Evolutionary conservation across 2,329 filamentous ascomycete genomes (phyloP).

Genomic region (Coniochaeta prunicola): DNA sequence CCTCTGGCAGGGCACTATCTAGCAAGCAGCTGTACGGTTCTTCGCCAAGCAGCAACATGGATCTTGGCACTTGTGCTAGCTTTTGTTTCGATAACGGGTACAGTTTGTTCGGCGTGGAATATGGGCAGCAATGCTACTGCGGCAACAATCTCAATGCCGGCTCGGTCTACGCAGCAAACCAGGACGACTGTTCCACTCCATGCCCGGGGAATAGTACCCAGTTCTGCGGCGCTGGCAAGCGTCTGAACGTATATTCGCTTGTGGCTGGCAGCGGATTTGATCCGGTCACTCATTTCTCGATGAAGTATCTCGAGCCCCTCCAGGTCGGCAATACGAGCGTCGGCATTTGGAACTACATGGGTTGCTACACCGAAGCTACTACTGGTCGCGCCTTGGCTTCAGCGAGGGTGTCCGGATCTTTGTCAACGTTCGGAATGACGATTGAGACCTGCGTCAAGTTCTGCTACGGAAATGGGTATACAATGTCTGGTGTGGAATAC

Average conservation of each 20-base stretch:
- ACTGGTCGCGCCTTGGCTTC: slow-evolving; percentile 1
- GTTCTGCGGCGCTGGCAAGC: slow-evolving; percentile 9
- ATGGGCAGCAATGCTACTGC: slow-evolving; percentile 13
- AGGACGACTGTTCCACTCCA: slow-evolving; percentile 29
- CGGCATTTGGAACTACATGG: slow-evolving; percentile 1
- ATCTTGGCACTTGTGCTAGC: slow-evolving; percentile 8
- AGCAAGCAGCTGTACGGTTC: slow-evolving; percentile 6
- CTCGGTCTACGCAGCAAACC: slow-evolving; percentile 13
- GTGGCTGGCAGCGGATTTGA: neutral
- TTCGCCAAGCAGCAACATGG: slow-evolving; percentile 7
- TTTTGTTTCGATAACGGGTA: slow-evolving; percentile 9
- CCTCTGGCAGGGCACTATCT: slow-evolving; percentile 10
- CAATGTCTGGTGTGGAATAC: slow-evolving; percentile 5
- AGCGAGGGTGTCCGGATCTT: neutral
- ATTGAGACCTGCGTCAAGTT: slow-evolving; percentile 5
- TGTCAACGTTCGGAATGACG: slow-evolving; percentile 3
- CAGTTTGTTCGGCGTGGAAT: slow-evolving; percentile 10
- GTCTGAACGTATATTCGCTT: slow-evolving; percentile 9
- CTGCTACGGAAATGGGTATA: slow-evolving; percentile 4
- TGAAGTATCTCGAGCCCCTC: neutral
- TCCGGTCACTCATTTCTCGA: neutral
- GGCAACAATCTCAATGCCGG: slow-evolving; percentile 14
- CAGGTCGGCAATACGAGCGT: neutral
- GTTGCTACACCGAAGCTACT: slow-evolving; percentile 5
- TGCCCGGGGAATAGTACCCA: slow-evolving; percentile 24